Base-by-base conservation (phyloP, 495 filamentous ascomycete genomes). In the Neurospora hispaniola region DNA sequence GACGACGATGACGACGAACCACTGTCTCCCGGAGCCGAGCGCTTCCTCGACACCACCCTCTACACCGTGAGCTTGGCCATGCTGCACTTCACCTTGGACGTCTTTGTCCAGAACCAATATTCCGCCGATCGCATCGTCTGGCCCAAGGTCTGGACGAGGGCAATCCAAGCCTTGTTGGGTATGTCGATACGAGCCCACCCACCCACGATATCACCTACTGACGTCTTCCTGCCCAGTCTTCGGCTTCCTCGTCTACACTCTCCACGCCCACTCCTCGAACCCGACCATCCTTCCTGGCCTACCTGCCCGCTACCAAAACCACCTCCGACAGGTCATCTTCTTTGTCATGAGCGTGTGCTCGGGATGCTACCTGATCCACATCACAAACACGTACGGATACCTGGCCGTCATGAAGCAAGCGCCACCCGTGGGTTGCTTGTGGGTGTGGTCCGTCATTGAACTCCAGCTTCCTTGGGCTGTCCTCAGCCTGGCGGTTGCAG, bases 391-490 rank as follows among this genome's bases (percentile, higher is more conserved):
- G 40, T 86, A 89, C 71, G 89, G 90, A 0, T 97, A 97, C 76
- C 90, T 93, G 78, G 92, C 90, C 12, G 90, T 97, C 4, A 95
- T 99, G 96, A 96, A 97, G 84, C 89, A 88, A 71, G 92, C 94
- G 0, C 96, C 96, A 27, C 89, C 93, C 27, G 79, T 97, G n/a
- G 96, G 94, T 2, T 94, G 92, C 18, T 79, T 98, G 23, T 97
- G 95, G 95, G 88, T 99, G 16, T 99, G 95, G 96, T 90, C 90
- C 20, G 89, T 97, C 42, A 84, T 97, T 69, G 96, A 99, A 82
- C 88, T 98, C 82, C 83, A 91, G n/a, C 83, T 96, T 71, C 80
- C 85, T 3, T 89, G 86, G 70, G 91, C 93, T 1, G 78, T 90
- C 9, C 79, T 86, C 41, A 92, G 89, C 76, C 79, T 91, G 59